Evolutionary conservation across 2,329 filamentous ascomycete genomes (phyloP), one percentile per base, ranked within the genome.

Genomic region (Torrubiella hemipterigena): DNA sequence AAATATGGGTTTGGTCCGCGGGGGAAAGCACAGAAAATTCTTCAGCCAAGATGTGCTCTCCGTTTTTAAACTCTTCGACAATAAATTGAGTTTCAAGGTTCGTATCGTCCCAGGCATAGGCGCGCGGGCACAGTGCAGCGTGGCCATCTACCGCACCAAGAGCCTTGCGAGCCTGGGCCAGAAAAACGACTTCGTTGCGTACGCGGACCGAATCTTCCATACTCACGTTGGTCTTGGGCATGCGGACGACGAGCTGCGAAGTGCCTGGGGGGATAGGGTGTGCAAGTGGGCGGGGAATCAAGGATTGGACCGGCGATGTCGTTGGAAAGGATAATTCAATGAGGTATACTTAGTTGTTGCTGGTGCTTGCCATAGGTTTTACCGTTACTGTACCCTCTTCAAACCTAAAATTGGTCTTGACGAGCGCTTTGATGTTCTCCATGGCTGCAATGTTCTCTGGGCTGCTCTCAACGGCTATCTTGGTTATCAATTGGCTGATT

Each of bases 191-290:
- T 7, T 26, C 15, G 23, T 14, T n/a, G 23, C 33, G 29, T 9
- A 38, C 17, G 7, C 30, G 32, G 15, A 34, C 32, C 17, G 33
- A 29, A 27, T 38, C 30, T 23, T 33, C 30, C 20, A 35, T 12
- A 25, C 27, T 35, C 21, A 30, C 25, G 15, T 35, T 26, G n/a
- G 31, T 21, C 10, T 21, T 25, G 9, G 36, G 32, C 12, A 38
- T 32, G 17, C 36, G 29, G 7, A 38, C 14, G 3, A 38, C n/a
- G 9, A 38, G 12, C 11, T 27, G 16, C 5, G 36, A 32, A 9
- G 33, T 38, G 8, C 30, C 29, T 26, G 39, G 32, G 37, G 35
- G 35, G 31, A 36, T 12, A 24, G 26, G 22, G 19, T 32, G 24
- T 14, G 21, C 31, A n/a, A 36, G 16, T n/a, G n/a, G n/a, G n/a